A percentile compares a stretch with the other conserved stretches of the same genome.
Evolutionary conservation across 2,329 filamentous ascomycete genomes (phyloP).

Genomic region (Akanthomyces lecanii): DNA sequence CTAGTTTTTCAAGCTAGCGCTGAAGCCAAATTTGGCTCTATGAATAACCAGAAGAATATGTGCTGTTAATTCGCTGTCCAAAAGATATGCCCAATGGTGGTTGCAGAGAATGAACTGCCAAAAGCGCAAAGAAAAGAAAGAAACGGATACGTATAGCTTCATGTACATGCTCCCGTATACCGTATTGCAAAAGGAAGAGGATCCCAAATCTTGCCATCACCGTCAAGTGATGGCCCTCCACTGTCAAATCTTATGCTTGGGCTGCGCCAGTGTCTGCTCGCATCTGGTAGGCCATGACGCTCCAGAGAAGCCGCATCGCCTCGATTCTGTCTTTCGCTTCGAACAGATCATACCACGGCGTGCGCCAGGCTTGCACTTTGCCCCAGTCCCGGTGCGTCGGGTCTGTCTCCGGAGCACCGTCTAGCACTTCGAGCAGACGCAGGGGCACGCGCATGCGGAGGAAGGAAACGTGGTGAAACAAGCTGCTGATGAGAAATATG

Average conservation of each 20-base stretch:
- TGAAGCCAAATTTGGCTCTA: neutral
- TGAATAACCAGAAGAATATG: neutral
- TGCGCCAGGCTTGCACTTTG: conserved; percentile 52
- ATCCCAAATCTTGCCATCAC: neutral
- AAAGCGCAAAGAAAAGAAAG: neutral
- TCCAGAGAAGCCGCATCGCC: conserved; percentile 56
- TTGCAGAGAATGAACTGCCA: neutral
- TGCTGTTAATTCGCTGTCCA: conserved; percentile 1
- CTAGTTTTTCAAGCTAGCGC: neutral
- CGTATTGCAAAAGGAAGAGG: neutral
- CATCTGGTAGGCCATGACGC: conserved; percentile 58
- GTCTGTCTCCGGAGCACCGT: conserved; percentile 39
- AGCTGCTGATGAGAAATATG: conserved; percentile 55
- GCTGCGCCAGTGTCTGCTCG: neutral
- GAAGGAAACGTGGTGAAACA: conserved; percentile 58
- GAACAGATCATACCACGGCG: conserved; percentile 60
- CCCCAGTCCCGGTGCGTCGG: conserved; percentile 43
- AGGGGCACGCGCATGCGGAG: conserved; percentile 56
- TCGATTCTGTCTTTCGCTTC: conserved; percentile 48
- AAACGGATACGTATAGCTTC: neutral
- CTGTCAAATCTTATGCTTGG: neutral
- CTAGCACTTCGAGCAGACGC: conserved; percentile 48
- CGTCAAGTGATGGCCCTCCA: no score
- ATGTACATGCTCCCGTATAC: neutral
- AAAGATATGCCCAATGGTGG: neutral